Percentiles rank a stretch among this genome's conserved stretches.
These are phyloP conservation scores for Opeltia flavorubescens DNA, from an alignment of 495 filamentous ascomycete genomes.

Conservation along the genomic window DNA sequence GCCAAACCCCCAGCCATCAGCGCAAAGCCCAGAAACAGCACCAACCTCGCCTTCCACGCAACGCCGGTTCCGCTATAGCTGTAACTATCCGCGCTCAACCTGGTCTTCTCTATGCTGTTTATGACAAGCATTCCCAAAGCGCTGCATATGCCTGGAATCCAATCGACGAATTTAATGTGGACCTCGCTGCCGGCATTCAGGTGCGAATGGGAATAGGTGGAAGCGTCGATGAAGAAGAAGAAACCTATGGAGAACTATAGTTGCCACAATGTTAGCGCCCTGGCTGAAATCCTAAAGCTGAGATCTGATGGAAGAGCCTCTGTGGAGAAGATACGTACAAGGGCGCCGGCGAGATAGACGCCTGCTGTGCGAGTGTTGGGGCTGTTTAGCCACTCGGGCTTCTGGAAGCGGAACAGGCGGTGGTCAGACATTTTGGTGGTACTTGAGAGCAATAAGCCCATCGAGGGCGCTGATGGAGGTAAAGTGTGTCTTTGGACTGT, in stretches of 20 bases:
- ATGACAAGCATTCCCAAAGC: conserved; percentile 95
- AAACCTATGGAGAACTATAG: conserved; percentile 87
- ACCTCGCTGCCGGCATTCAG: conserved; percentile 59
- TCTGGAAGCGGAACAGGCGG: conserved; percentile 64
- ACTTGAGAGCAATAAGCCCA: background rate
- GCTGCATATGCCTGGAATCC: conserved; percentile 94
- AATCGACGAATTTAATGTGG: conserved; percentile 94
- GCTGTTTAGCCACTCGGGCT: conserved; percentile 84
- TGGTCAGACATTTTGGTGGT: conserved; percentile 37
- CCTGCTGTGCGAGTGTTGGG: conserved; percentile 65
- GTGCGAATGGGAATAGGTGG: conserved; percentile 68
- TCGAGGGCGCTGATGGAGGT: conserved; percentile 17
- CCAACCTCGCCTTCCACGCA: conserved; percentile 90
- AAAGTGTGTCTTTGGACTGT: too few species aligned
- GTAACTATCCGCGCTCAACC: conserved; percentile 74
- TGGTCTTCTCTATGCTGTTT: conserved; percentile 91
- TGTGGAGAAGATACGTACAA: conserved; percentile 42
- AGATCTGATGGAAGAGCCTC: background rate
- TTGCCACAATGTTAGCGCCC: background rate
- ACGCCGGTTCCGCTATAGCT: conserved; percentile 76
- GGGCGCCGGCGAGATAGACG: conserved; percentile 72
- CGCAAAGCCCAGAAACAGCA: conserved; percentile 92
- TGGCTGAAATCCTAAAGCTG: background rate
- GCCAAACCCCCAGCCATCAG: conserved; percentile 88
- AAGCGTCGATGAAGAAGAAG: conserved; percentile 88